Evolutionary conservation across 352 stramenopile species (phyloP).

Genomic region (Phytophthora macrochlamydospora): DNA sequence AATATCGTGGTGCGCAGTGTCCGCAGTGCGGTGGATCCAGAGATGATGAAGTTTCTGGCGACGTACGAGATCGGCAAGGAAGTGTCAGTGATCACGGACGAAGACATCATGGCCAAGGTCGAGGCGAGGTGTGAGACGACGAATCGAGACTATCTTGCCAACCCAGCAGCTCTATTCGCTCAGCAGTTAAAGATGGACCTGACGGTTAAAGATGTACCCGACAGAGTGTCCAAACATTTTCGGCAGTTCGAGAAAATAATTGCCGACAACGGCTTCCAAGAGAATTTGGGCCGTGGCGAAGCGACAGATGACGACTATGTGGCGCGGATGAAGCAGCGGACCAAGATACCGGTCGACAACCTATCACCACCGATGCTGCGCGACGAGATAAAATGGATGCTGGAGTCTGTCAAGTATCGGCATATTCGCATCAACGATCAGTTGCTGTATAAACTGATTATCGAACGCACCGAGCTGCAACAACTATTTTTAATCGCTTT

Average conservation of each 20-base stretch:
- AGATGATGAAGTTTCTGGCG: constrained; percentile 10
- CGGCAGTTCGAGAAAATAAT: constrained; percentile 13
- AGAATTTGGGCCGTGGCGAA: constrained; percentile 8
- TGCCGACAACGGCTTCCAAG: not conserved
- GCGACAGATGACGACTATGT: not conserved
- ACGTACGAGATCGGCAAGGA: constrained; percentile 16
- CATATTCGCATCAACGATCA: not conserved
- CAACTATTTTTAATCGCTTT: not conserved
- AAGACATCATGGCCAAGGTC: constrained; percentile 9
- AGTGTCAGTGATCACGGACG: constrained; percentile 2
- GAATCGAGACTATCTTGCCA: constrained; percentile 5
- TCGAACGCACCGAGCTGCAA: not conserved
- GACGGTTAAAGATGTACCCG: constrained; percentile 7
- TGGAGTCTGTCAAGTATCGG: not conserved
- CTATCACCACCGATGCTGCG: not conserved
- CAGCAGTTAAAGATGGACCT: constrained; percentile 18
- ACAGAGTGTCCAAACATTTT: constrained; percentile 10
- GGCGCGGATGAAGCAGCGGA: constrained; percentile 1
- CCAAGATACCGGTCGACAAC: not conserved
- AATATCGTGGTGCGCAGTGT: constrained; percentile 3
- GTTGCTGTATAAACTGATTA: not conserved
- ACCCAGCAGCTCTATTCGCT: constrained; percentile 14
- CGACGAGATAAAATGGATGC: not conserved
- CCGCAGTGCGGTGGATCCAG: constrained; percentile 5
- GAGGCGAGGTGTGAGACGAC: constrained; percentile 2